Percentiles rank a stretch among this genome's conserved stretches.
Evolutionary conservation across 192 early-diverging fungal genomes (phyloP).

Genomic region (Backusella mclennaniae): DNA sequence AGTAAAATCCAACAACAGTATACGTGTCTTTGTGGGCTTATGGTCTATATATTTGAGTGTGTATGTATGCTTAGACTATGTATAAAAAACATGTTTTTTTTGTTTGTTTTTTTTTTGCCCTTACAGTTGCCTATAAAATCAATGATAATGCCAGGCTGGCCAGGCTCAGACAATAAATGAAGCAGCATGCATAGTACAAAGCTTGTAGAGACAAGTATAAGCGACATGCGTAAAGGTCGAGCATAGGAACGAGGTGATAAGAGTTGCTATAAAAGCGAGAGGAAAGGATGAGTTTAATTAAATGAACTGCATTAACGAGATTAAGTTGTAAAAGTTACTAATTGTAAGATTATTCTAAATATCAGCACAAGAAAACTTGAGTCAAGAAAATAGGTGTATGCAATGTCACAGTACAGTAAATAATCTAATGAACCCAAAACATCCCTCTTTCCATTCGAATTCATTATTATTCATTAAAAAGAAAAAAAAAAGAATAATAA

Average conservation of each 20-base stretch:
- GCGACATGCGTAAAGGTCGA: constrained; percentile 25
- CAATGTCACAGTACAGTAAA: constrained; percentile 35
- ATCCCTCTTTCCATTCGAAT: constrained; percentile 27
- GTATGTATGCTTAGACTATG: background rate
- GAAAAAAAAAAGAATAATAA: background rate
- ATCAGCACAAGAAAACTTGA: constrained; percentile 25
- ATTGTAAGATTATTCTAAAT: constrained; percentile 29
- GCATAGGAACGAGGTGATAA: constrained; percentile 28
- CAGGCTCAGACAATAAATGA: constrained; percentile 21
- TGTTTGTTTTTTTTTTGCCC: background rate
- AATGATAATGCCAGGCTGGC: constrained; percentile 26
- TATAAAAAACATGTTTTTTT: background rate
- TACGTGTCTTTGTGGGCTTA: constrained; percentile 14
- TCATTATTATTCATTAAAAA: constrained; percentile 16
- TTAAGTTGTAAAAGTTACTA: constrained; percentile 13
- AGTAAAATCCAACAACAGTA: constrained; percentile 21
- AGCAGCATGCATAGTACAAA: constrained; percentile 20
- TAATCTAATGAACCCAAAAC: constrained; percentile 33
- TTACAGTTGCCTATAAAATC: constrained; percentile 38
- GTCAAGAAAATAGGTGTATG: constrained; percentile 34
- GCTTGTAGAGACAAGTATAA: constrained; percentile 18
- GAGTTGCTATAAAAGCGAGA: constrained; percentile 15
- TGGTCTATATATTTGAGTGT: constrained; percentile 10
- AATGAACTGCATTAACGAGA: background rate
- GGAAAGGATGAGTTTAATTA: background rate